Evolutionary conservation across 208 protist species (phyloP).

Genomic region (Crithidia bombi): DNA sequence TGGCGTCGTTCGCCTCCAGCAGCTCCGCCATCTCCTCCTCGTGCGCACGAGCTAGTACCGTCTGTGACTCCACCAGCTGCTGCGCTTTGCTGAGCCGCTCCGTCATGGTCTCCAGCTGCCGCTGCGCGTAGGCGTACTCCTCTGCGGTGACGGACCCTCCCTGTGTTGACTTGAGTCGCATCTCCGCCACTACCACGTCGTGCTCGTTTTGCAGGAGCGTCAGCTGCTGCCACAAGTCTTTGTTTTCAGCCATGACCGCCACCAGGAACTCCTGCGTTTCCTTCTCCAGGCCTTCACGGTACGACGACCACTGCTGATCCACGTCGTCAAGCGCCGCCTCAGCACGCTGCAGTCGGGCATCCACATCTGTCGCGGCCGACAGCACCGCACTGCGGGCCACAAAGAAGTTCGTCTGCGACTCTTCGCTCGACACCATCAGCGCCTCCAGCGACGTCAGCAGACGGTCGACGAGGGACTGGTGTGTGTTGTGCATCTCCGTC

Average conservation of each 20-base stretch:
- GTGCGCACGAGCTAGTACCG: constrained; percentile 49
- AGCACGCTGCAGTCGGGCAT: constrained; percentile 51
- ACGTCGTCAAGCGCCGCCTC: constrained; percentile 52
- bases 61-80: constrained; percentile 63
- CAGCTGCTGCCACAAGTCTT: constrained; percentile 73
- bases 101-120: constrained; percentile 56
- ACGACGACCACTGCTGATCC: constrained; percentile 40
- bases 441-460: constrained; percentile 46
- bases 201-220: constrained; percentile 60
- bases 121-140: constrained; percentile 63
- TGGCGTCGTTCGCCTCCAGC: constrained; percentile 45
- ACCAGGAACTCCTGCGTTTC: constrained; percentile 59
- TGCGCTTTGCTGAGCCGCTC: constrained; percentile 66
- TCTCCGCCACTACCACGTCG: constrained; percentile 50
- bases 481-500: constrained; percentile 46
- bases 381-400: constrained; percentile 72
- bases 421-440: constrained; percentile 46
- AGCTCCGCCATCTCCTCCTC: constrained; percentile 63
- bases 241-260: constrained; percentile 72
- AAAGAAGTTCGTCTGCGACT: constrained; percentile 66
- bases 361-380: constrained; percentile 67
- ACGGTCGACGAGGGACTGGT: constrained; percentile 40
- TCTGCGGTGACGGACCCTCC: constrained; percentile 51
- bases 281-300: constrained; percentile 44
- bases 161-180: constrained; percentile 35